phyloP scores from a whole-genome alignment of 2,329 filamentous ascomycete species.

The Hypoxylon sp. region DNA sequence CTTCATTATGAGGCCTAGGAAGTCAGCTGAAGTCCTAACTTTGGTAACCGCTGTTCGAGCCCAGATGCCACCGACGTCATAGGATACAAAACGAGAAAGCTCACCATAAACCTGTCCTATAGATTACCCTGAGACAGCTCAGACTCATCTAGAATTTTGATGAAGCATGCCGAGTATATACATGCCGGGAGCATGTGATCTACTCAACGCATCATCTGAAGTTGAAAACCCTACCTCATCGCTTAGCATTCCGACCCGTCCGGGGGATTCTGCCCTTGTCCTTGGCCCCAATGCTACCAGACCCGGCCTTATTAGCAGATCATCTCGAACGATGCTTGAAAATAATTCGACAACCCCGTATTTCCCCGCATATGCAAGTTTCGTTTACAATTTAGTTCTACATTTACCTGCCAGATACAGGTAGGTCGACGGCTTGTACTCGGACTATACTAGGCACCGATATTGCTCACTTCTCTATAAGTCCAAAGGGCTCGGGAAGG shows the following conservation, averaged over 20 bases:
- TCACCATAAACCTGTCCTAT: neutral
- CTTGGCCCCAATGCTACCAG: neutral
- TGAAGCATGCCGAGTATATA: neutral
- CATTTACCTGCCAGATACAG: constrained; percentile 19
- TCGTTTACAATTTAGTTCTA: constrained; percentile 14
- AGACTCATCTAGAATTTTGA: neutral
- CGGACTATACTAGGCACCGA: constrained; percentile 10
- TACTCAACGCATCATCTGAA: neutral
- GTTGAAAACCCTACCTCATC: neutral
- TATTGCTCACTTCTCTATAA: constrained; percentile 13
- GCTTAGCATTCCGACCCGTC: neutral
- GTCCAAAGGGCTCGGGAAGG: neutral
- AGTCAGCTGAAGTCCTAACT: neutral
- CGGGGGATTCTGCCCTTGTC: neutral
- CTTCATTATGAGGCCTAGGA: neutral
- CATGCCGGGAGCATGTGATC: neutral
- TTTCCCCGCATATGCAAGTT: constrained; percentile 24
- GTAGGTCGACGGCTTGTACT: neutral
- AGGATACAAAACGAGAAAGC: neutral
- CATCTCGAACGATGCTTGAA: neutral
- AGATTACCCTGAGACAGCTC: neutral
- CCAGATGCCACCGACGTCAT: constrained; percentile 2
- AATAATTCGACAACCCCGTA: constrained; percentile 10
- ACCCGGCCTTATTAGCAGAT: constrained; percentile 21
- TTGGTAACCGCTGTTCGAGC: neutral